These are phyloP conservation scores for Phoenix dactylifera DNA, from an alignment of 176 grass and related monocot species.

Conservation along the genomic window DNA sequence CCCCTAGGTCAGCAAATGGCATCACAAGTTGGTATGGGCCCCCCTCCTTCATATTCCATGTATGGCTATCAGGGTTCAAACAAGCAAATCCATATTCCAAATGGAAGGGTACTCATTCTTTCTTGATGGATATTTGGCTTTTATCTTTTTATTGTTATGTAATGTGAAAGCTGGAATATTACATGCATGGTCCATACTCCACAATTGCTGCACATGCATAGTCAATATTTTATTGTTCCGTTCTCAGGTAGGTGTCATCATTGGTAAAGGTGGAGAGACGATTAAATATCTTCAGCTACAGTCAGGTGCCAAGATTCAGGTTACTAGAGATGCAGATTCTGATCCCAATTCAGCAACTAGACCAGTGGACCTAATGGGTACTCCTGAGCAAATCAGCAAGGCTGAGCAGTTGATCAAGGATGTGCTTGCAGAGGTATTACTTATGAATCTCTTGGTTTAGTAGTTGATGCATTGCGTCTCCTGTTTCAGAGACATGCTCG, in stretches of 20 bases:
- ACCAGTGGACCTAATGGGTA: constrained; percentile 73
- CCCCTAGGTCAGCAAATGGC: constrained; percentile 37
- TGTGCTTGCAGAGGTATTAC: constrained; percentile 64
- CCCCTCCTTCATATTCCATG: constrained; percentile 32
- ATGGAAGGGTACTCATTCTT: constrained; percentile 49
- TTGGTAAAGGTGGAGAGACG: constrained; percentile 89
- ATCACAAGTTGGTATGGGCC: constrained; percentile 42
- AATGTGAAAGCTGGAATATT: too few relatives aligned
- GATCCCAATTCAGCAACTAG: constrained; percentile 60
- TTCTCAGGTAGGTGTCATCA: constrained; percentile 83
- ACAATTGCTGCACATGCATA: too few relatives aligned
- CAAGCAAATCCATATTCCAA: constrained; percentile 90
- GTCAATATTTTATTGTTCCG: too few relatives aligned
- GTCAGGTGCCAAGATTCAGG: constrained; percentile 93
- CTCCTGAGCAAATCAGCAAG: constrained; percentile 75
- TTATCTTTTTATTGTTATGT: neutral
- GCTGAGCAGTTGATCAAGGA: constrained; percentile 84
- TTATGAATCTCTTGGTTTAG: neutral
- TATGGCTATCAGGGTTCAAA: constrained; percentile 66
- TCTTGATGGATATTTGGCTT: neutral
- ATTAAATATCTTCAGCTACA: constrained; percentile 77
- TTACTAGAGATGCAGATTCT: constrained; percentile 81
- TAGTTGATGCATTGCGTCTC: neutral
- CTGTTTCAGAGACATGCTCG: too few relatives aligned
- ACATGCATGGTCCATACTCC: too few relatives aligned